Conservation (phyloP, 306 rosid species). For the Pachyrhizus erosus region DNA sequence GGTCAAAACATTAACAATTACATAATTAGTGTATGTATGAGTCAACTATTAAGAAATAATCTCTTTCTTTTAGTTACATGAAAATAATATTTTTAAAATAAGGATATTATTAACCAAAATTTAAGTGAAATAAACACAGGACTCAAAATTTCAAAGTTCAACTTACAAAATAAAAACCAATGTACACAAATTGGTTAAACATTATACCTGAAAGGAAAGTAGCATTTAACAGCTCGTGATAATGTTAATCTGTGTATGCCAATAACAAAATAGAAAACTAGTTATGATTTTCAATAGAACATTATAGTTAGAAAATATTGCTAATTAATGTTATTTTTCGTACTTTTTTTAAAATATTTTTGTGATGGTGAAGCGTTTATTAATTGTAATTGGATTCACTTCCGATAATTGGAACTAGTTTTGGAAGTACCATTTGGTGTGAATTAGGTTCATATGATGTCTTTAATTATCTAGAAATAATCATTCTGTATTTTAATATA, state of each 20-base stretch:
- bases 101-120: too few relatives aligned
- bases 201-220: slow-evolving; percentile 39
- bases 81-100: background rate
- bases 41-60: background rate
- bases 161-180: background rate
- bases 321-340: background rate
- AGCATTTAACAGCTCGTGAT: slow-evolving; percentile 35
- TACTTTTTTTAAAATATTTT: background rate
- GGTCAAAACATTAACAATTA: background rate
- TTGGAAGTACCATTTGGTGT: too few relatives aligned
- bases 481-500: too few relatives aligned
- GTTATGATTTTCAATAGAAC: background rate
- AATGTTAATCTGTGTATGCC: slow-evolving; percentile 32
- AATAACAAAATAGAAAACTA: background rate
- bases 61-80: background rate
- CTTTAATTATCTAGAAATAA: too few relatives aligned
- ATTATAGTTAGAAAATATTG: background rate
- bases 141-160: background rate
- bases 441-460: too few relatives aligned
- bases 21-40: background rate
- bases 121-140: too few relatives aligned
- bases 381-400: too few relatives aligned
- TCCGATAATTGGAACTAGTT: too few relatives aligned
- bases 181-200: background rate
- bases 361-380: background rate